Evolutionary conservation across 1,139 yeast genomes (phyloP), one percentile per base, ranked within the genome.

Genomic region (Yamadazyma dendronema): DNA sequence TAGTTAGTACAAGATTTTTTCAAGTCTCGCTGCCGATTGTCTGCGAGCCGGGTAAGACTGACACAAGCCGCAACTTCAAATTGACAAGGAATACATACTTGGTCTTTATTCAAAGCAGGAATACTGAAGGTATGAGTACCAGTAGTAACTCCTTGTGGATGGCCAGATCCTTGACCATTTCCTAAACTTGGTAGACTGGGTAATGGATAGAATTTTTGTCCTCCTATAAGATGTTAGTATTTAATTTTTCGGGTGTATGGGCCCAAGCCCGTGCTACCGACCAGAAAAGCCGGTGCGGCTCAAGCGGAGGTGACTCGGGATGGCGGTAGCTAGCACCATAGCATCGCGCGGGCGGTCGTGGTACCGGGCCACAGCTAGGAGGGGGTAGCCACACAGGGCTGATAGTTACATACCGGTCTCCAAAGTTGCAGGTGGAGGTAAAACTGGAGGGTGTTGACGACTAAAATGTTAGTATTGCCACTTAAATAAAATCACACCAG

Each of bases 391-490:
- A n/a, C 27, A 9, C 12, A 24, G 9, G 15, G 27, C 12, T 11
- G 13, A 5, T 16, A 17, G 16, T 6, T 30, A 67, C 68, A 51
- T 65, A 61, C 76, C 76, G 41, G 76, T 59, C 48, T 73, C 78
- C 49, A 74, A 63, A 29, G 75, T 66, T 13, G 78, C 75, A 9
- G 81, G 79, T 8, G 81, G 80, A 2, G 81, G 80, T 44, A 76
- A 68, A 24, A 74, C 77, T 7, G 80, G 77, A 11, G 78, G 76
- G 41, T 66, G 70, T 53, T 61, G 77, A 51, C 75, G 75, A 47
- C 70, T 65, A 50, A 33, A n/a, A 8, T 39, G 40, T 65, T 64
- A 64, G 68, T 62, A 54, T 24, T 24, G 13, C 10, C 23, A 7
- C 23, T n/a, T n/a, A n/a, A n/a, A n/a, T n/a, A n/a, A 17, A 17